Base-by-base conservation (phyloP, 768 basidiomycete species). In the Tylopilus felleus region DNA sequence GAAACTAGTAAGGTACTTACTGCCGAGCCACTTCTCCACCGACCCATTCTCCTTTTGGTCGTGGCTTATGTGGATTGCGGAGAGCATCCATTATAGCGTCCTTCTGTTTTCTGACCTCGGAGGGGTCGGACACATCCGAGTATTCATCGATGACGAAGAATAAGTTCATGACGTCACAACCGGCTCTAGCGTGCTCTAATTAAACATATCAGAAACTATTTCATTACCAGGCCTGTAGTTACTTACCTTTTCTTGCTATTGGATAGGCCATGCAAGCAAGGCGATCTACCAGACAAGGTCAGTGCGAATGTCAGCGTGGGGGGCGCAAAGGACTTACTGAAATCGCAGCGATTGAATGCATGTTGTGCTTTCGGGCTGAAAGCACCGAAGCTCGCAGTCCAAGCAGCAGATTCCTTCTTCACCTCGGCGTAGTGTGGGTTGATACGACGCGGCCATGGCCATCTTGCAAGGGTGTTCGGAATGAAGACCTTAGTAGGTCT, bases 401-500 rank as follows among this genome's bases (percentile, higher is more conserved):
- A 62, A 19, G n/a, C 39, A 8, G 52, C 47, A 4, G 57, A 51
- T 8, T 59, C 61, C 17, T 33, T 36, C 54, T 49, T 56, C 41
- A 63, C 49, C 10, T 8, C 36, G 1, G 36, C 36, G 19, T 51
- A 53, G 33, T 60, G 17, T 2, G 52, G 33, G 41, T 60, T 62
- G 13, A 56, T 49, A 13, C 36, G 58, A 21, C 61, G 55, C 4
- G 55, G 50, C 58, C 58, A 62, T 1, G 61, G 61, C 61, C 61
- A 63, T 46, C 58, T 53, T 16, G 44, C 54, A 22, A 63, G 61
- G 12, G 44, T 42, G 31, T 60, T 42, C 0, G 61, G 61, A 16
- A 63, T 48, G 40, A 63, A 63, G 19, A 63, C 14, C 28, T 40
- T 56, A 2, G 47, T 23, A 9, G 21, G 52, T 33, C 21, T 14